phyloP scores from a whole-genome alignment of 208 protist species.

The Acanthamoeba triangularis region DNA sequence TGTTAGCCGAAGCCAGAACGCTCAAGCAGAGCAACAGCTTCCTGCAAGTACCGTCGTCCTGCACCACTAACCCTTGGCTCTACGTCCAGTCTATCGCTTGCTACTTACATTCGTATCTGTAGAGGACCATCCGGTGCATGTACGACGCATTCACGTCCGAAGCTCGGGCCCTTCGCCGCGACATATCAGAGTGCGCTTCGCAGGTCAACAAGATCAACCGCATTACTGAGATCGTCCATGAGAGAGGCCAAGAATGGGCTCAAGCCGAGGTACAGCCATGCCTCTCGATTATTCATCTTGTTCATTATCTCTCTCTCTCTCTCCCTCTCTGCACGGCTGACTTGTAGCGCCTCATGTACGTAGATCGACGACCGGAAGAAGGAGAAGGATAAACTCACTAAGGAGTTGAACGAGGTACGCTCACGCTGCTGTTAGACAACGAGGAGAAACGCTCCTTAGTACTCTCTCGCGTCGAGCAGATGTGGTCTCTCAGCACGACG shows the following conservation, averaged over 20 bases:
- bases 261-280: background rate
- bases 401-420: background rate
- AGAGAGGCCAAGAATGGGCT: background rate
- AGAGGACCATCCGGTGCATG: constrained; percentile 4
- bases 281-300: background rate
- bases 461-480: background rate
- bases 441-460: background rate
- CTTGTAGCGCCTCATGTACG: too few species aligned
- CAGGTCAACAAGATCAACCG: background rate
- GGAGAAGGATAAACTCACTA: background rate
- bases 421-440: background rate
- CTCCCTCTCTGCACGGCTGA: too few species aligned
- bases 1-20: constrained; percentile 7
- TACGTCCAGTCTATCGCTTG: background rate
- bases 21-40: background rate
- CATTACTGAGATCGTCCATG: background rate
- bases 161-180: background rate
- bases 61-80: background rate
- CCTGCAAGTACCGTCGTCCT: background rate
- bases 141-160: background rate
- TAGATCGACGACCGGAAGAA: background rate
- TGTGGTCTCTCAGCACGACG: constrained; percentile 1
- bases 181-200: background rate
- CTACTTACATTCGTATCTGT: background rate
- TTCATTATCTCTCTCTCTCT: background rate